Evolutionary conservation across 257 asterid genomes (phyloP).

Genomic region (Verbena officinalis): DNA sequence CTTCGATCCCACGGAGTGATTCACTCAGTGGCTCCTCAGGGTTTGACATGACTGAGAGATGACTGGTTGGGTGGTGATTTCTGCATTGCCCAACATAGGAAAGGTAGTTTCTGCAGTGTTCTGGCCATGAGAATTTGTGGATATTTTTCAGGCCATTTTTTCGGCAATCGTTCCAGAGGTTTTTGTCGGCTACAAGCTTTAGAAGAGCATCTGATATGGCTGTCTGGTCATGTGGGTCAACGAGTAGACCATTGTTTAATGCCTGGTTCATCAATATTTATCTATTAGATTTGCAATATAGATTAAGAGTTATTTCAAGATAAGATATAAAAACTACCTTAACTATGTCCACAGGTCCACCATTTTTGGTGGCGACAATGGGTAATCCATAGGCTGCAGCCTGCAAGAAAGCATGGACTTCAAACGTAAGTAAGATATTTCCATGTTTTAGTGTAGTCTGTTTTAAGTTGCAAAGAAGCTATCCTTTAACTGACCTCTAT

Average conservation of each 20-base stretch:
- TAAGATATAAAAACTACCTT: constrained; percentile 44
- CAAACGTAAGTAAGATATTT: constrained; percentile 1
- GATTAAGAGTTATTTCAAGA: neutral
- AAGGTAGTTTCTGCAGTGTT: constrained; percentile 70
- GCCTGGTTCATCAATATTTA: constrained; percentile 39
- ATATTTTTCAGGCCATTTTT: constrained; percentile 62
- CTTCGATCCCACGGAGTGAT: constrained; percentile 60
- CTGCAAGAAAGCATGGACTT: constrained; percentile 37
- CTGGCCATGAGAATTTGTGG: constrained; percentile 73
- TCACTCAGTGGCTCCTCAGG: constrained; percentile 70
- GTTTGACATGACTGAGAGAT: constrained; percentile 48
- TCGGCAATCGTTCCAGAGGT: constrained; percentile 65
- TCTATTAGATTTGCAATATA: constrained; percentile 14
- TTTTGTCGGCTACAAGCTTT: constrained; percentile 66
- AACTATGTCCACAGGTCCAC: constrained; percentile 70
- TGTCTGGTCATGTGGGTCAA: constrained; percentile 67
- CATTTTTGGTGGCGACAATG: constrained; percentile 68
- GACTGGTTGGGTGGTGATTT: constrained; percentile 47
- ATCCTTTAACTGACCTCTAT: constrained; percentile 54
- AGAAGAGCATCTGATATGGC: constrained; percentile 64
- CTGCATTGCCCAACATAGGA: constrained; percentile 56
- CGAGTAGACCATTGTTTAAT: constrained; percentile 62
- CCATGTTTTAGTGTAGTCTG: constrained; percentile 15
- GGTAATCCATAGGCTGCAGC: constrained; percentile 81
- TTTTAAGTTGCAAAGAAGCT: constrained; percentile 5